Percentiles rank a stretch among this genome's conserved stretches.
Evolutionary conservation across 1,284 basidiomycete species (phyloP).

Genomic region (Ceratorhiza oryzae-sativae): DNA sequence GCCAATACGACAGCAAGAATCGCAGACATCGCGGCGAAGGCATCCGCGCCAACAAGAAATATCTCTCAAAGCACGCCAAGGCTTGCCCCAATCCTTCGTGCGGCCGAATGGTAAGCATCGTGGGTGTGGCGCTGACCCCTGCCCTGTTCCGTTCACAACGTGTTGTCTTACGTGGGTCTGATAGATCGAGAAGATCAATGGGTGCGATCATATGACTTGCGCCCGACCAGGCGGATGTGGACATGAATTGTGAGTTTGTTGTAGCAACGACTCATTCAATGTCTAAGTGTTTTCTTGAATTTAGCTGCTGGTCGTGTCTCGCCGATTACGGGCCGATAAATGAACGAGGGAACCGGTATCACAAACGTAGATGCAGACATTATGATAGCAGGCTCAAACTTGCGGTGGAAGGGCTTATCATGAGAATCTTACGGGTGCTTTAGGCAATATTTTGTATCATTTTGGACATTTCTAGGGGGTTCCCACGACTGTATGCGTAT

Average conservation of each 20-base stretch:
- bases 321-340: slow-evolving; percentile 23
- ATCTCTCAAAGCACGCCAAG: slow-evolving; percentile 20
- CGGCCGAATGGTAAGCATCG: not conserved
- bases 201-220: slow-evolving; percentile 29
- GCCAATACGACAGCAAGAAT: slow-evolving; percentile 15
- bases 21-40: not conserved
- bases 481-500: slow-evolving; percentile 4
- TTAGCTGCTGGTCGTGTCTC: slow-evolving; percentile 25
- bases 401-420: not conserved
- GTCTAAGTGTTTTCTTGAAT: not conserved
- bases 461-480: not conserved
- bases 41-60: slow-evolving; percentile 8
- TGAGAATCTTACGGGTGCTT: slow-evolving; percentile 14
- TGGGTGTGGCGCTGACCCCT: not conserved
- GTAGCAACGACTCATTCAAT: not conserved
- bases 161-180: not conserved
- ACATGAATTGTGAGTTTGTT: slow-evolving; percentile 16
- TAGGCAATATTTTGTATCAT: slow-evolving; percentile 4
- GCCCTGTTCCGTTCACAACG: not conserved
- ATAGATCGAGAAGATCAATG: slow-evolving; percentile 20
- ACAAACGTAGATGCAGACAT: slow-evolving; percentile 29
- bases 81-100: slow-evolving; percentile 15
- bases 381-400: slow-evolving; percentile 29
- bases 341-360: slow-evolving; percentile 20
- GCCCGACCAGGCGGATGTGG: slow-evolving; percentile 7